Evolutionary conservation across 192 early-diverging fungal genomes (phyloP), one percentile per base, ranked within the genome.

Genomic region (Rhizophagus clarus): DNA sequence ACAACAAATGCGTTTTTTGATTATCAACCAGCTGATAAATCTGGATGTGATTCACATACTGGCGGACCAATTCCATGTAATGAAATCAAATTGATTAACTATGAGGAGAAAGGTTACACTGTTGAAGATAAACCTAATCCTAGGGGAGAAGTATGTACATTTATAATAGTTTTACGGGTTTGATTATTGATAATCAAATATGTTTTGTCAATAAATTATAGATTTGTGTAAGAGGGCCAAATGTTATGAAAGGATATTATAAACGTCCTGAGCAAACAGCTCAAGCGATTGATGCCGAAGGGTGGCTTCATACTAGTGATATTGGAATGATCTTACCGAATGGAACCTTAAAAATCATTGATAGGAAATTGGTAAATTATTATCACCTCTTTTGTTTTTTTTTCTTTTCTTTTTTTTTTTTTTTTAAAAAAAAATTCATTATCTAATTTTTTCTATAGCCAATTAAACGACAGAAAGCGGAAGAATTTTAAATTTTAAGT

Each of bases 271-370:
- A 84, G 17, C 91, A 94, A 77, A 96, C 96, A 17, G 64, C 71
- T 40, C 93, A 95, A 83, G 84, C 90, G 8, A 81, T 97, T 31
- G 90, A 93, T 66, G 82, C 83, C 20, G 95, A 96, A 84, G 96
- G 96, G 8, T 98, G 97, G 97, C 87, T 92, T 22, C 89, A 89
- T 79, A 95, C 95, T 14, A 95, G 96, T 47, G 92, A 94, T 78
- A 88, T 97, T 66, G 96, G 91, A n/a, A 72, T 81, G 61, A 77
- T 81, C 79, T 87, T 89, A 51, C 84, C 89, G 9, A 90, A 92
- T 76, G 94, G 94, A 7, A 89, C 91, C 22, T 77, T 96, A 29
- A 77, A 82, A 56, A 93, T 96, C 76, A 95, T 95, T 83, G 95
- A 95, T 82, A 84, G 94, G 29, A 78, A 78, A 69, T 51, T 49